A percentile compares a stretch with the other conserved stretches of the same genome.
Conservation (phyloP, 2,329 filamentous ascomycete genomes). For the Xylariaceae sp. region DNA sequence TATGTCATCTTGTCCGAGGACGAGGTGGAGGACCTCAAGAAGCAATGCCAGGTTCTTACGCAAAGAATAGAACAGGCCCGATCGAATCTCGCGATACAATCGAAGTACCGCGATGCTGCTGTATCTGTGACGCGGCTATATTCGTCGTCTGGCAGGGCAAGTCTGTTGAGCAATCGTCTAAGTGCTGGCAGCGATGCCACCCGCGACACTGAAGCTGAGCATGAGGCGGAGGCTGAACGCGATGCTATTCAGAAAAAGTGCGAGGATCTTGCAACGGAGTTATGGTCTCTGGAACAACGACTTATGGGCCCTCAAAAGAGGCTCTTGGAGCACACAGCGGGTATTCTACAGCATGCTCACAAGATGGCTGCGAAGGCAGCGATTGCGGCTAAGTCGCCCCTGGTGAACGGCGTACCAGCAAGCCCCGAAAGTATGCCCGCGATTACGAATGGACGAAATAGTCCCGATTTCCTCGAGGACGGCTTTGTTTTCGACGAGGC, state of each 20-base stretch:
- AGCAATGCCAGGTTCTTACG: slow-evolving; percentile 66
- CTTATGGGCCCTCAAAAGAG: slow-evolving; percentile 68
- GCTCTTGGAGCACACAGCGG: slow-evolving; percentile 84
- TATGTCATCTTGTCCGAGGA: slow-evolving; percentile 86
- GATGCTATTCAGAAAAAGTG: slow-evolving; percentile 72
- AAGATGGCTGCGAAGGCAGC: slow-evolving; percentile 59
- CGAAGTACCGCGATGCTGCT: slow-evolving; percentile 90
- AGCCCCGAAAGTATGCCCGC: slow-evolving; percentile 74
- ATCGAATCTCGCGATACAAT: slow-evolving; percentile 80
- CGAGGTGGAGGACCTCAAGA: slow-evolving; percentile 88
- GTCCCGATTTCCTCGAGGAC: slow-evolving; percentile 49
- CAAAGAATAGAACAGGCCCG: slow-evolving; percentile 76
- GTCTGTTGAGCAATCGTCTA: slow-evolving; percentile 45
- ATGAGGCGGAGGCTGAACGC: slow-evolving; percentile 71
- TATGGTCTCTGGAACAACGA: slow-evolving; percentile 74
- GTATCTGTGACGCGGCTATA: slow-evolving; percentile 80
- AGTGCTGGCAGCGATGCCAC: slow-evolving; percentile 45
- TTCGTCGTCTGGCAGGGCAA: slow-evolving; percentile 50
- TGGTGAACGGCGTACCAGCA: slow-evolving; percentile 58
- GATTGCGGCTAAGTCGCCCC: slow-evolving; percentile 38
- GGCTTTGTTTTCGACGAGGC: slow-evolving; percentile 70
- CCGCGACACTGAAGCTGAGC: slow-evolving; percentile 66
- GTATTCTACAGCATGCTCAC: slow-evolving; percentile 86
- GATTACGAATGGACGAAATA: slow-evolving; percentile 57
- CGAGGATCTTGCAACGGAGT: slow-evolving; percentile 74